These are phyloP conservation scores for Myrica gale DNA, from an alignment of 306 rosid species.

Conservation along the genomic window DNA sequence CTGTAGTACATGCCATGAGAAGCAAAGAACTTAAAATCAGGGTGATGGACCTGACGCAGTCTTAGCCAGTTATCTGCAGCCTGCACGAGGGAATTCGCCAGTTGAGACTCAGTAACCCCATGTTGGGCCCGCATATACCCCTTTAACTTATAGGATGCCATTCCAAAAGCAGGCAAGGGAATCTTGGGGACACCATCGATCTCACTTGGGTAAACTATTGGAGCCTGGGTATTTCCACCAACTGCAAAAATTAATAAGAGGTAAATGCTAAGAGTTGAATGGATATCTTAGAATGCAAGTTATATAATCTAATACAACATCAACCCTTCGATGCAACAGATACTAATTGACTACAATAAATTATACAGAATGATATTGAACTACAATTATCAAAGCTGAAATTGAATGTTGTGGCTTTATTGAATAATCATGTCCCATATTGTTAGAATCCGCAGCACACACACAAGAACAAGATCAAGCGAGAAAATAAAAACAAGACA, in stretches of 20 bases:
- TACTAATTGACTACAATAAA: not conserved
- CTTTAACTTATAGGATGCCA: conserved; percentile 81
- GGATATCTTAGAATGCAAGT: conserved; percentile 6
- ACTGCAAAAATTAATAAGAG: conserved; percentile 37
- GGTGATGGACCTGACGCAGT: conserved; percentile 68
- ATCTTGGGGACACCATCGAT: conserved; percentile 55
- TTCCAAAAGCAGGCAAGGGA: conserved; percentile 57
- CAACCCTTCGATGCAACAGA: not conserved
- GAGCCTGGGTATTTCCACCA: conserved; percentile 44
- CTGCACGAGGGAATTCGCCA: conserved; percentile 56
- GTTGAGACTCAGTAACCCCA: conserved; percentile 49
- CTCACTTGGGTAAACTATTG: conserved; percentile 52
- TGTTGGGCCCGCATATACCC: conserved; percentile 65
- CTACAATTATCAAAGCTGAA: not conserved
- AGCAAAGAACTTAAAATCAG: conserved; percentile 75
- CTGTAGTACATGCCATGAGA: conserved; percentile 53
- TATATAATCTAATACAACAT: conserved; percentile 13
- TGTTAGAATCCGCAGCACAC: too few relatives aligned
- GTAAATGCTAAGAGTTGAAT: conserved; percentile 18
- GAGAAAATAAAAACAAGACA: too few relatives aligned
- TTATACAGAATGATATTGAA: not conserved
- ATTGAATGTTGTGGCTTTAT: not conserved
- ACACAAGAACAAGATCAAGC: too few relatives aligned
- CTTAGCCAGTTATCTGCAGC: conserved; percentile 76
- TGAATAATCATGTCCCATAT: too few relatives aligned